Base-by-base conservation (phyloP, 345 rosid species). In the Moricandia arvensis region DNA sequence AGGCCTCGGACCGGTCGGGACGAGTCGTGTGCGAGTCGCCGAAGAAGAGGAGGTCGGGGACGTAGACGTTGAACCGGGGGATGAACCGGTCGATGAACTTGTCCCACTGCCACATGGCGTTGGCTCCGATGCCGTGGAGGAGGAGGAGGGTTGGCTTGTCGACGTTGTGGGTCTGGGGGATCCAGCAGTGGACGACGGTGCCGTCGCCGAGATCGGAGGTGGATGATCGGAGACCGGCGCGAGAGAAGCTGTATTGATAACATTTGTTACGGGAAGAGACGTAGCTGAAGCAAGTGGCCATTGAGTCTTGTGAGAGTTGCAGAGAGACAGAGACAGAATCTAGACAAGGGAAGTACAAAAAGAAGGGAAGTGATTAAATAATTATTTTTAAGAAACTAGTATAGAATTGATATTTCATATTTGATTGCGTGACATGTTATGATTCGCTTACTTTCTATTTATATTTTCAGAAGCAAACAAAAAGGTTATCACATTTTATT, bases 31-130 rank as follows among this genome's bases (percentile, higher is more conserved):
- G 79, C 41, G 98, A 93, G 3, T 89, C 94, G 13, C 97, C 98
- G 83, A 93, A 93, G 82, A 93, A 93, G 45, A 93, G 68, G 45
- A 93, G 90, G 82, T 93, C 96, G 7, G 97, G 98, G 5, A 88
- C 91, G 83, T 86, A 93, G 78, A 93, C 82, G 76, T 93, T 93
- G 85, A 88, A 93, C 65, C 85, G 82, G 71, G 90, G 47, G 26
- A 75, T 80, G 29, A 89, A 79, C 0, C 79, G 85, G 34, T 89
- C 80, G 60, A 91, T 80, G 80, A 91, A 82, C 59, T 76, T 75
- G 49, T 71, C 76, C 89, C 92, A 91, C 74, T 93, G 98, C 98
- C 97, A 93, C 98, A 89, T 88, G 69, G 98, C 94, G 80, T 93
- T 91, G 83, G 97, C 96, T 49, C 98, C 97, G 76, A 91, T 76